phyloP scores from a whole-genome alignment of 768 basidiomycete genomes.

The Kwoniella mangroviensis region DNA sequence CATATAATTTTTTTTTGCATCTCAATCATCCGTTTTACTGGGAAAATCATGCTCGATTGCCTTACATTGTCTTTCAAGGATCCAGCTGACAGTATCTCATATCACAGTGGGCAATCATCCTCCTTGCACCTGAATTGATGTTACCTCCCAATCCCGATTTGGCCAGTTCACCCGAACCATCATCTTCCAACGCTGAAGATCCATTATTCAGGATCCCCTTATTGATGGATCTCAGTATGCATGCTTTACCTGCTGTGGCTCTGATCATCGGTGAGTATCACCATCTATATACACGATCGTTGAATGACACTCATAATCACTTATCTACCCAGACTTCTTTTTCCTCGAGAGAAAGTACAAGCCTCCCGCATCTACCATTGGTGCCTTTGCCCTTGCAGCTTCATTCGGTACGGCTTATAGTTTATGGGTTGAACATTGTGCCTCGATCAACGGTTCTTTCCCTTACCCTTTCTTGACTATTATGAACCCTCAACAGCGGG shows the following conservation, averaged over 20 bases:
- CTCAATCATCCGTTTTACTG: no score
- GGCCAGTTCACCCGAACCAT: constrained; percentile 44
- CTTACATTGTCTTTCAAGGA: not conserved
- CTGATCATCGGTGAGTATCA: constrained; percentile 62
- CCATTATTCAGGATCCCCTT: constrained; percentile 62
- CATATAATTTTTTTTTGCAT: no score
- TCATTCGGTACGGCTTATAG: constrained; percentile 63
- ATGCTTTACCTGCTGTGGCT: constrained; percentile 67
- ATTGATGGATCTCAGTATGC: constrained; percentile 68
- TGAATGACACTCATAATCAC: not conserved
- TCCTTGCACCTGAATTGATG: constrained; percentile 67
- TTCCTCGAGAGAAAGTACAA: constrained; percentile 68
- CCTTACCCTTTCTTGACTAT: constrained; percentile 82
- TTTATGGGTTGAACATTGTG: constrained; percentile 72
- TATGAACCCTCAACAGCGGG: constrained; percentile 63
- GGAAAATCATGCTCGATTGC: no score
- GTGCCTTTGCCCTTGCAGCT: constrained; percentile 55
- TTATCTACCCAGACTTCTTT: constrained; percentile 64
- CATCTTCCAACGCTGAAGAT: constrained; percentile 24
- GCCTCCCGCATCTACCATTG: constrained; percentile 53
- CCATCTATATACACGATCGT: no score
- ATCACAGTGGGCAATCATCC: constrained; percentile 65
- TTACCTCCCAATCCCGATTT: constrained; percentile 56
- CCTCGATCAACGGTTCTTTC: constrained; percentile 67
- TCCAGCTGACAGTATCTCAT: not conserved